Percentiles rank a stretch among this genome's conserved stretches.
Evolutionary conservation across 2,329 filamentous ascomycete species (phyloP).

Genomic region (Claviceps sp.): DNA sequence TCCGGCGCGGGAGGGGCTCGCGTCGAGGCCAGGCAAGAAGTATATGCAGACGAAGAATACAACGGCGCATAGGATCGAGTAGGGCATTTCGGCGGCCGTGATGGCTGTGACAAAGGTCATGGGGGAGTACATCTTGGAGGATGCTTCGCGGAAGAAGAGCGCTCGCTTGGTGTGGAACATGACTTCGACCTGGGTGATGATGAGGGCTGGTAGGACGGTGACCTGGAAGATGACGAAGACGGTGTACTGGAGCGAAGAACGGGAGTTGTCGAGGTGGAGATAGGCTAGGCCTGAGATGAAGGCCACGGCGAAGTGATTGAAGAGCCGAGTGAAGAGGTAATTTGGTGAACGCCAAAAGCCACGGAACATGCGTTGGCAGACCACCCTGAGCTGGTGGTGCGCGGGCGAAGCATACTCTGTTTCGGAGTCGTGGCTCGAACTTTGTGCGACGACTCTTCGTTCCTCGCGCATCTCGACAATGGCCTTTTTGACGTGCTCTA

Average conservation of each 20-base stretch:
- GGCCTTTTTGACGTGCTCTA: slow-evolving; percentile 49
- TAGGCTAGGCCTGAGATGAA: slow-evolving; percentile 69
- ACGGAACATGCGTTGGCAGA: slow-evolving; percentile 59
- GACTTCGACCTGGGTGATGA: slow-evolving; percentile 67
- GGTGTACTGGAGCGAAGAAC: slow-evolving; percentile 66
- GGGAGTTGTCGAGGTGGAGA: slow-evolving; percentile 62
- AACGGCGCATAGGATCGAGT: slow-evolving; percentile 67
- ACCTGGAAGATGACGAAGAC: slow-evolving; percentile 88
- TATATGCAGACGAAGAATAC: slow-evolving; percentile 74
- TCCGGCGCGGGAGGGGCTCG: slow-evolving; percentile 51
- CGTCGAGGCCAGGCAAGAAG: slow-evolving; percentile 66
- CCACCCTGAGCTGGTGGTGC: slow-evolving; percentile 63
- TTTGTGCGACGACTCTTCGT: slow-evolving; percentile 28
- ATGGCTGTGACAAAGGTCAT: slow-evolving; percentile 67
- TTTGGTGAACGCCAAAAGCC: slow-evolving; percentile 78
- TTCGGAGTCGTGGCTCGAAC: slow-evolving; percentile 40
- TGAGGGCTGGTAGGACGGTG: slow-evolving; percentile 69
- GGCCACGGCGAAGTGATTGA: slow-evolving; percentile 70
- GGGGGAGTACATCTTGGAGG: slow-evolving; percentile 74
- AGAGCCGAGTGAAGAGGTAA: slow-evolving; percentile 78
- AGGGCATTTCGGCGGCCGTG: slow-evolving; percentile 74
- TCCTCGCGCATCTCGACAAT: slow-evolving; percentile 54
- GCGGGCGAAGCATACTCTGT: slow-evolving; percentile 75
- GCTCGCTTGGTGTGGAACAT: slow-evolving; percentile 71
- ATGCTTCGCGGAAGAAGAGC: slow-evolving; percentile 76